Base-by-base conservation (phyloP, 148 eudicot genomes). In the Vaccinium corymbosum region DNA sequence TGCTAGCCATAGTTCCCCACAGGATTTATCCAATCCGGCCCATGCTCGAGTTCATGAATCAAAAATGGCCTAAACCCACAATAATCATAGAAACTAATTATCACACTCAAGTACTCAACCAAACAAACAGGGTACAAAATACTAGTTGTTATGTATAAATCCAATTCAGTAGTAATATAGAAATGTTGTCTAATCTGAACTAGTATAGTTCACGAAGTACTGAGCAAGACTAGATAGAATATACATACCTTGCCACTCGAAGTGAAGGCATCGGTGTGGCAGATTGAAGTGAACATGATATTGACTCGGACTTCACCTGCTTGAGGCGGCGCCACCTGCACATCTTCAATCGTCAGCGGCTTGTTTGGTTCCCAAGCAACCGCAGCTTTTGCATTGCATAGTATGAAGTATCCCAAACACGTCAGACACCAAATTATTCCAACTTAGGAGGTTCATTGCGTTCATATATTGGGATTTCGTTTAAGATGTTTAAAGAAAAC, bases 301-400 rank as follows among this genome's bases (percentile, higher is more conserved):
- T 97, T 87, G 80, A 97, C 82, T 11, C 98, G 91, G 46, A 97
- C 99, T 84, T 95, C 99, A 5, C 96, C 96, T 38, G 98, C 95
- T 71, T 97, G 97, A 1, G 99, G 99, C 48, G 98, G 98, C 27
- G 92, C 99, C 82, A 97, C 98, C 87, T 95, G 90, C 6, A 97
- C 97, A 72, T 97, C 97, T 84, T 97, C 99, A 72, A 97, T 93
- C 84, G 88, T 92, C 66, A 97, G 82, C 7, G 92, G 95, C 86
- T 97, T 97, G 86, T 97, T 97, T 70, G 99, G 89, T 89, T 94
- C 99, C 91, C 92, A 95, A 50, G 98, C 99, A 89, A 97, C 96
- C 90, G 98, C 98, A 61, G 98, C 99, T 97, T 61, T 78, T 27
- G 48, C 17, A 49, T 75, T 38, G 42, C 32, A 56, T 49, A 15